Percentiles rank a stretch among this genome's conserved stretches.
Evolutionary conservation across 345 rosid genomes (phyloP).

Genomic region (Abelmoschus esculentus): DNA sequence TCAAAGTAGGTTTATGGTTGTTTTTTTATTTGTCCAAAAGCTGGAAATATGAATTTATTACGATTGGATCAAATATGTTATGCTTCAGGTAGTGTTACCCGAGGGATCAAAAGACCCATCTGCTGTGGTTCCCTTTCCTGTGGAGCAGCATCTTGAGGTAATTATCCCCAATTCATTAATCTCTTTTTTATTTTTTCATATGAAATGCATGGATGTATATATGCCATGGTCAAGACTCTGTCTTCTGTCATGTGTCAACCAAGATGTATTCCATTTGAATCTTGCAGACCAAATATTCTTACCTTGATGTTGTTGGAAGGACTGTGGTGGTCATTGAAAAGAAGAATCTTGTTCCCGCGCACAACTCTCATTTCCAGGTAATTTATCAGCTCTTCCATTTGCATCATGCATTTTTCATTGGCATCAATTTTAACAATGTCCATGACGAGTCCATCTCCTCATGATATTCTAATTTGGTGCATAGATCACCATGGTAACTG

Average conservation of each 20-base stretch:
- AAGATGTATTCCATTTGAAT: constrained; percentile 12
- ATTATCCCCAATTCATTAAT: constrained; percentile 4
- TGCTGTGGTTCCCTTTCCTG: constrained; percentile 65
- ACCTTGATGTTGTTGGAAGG: constrained; percentile 97
- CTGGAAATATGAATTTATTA: neutral
- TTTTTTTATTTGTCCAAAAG: neutral
- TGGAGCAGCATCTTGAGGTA: constrained; percentile 76
- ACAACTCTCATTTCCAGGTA: constrained; percentile 82
- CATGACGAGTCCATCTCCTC: constrained; percentile 2
- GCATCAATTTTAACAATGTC: neutral
- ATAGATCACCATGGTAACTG: neutral
- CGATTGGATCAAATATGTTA: constrained; percentile 14
- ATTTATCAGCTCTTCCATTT: constrained; percentile 3
- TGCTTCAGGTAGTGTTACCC: constrained; percentile 78
- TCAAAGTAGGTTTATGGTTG: constrained; percentile 51
- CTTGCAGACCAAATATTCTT: constrained; percentile 84
- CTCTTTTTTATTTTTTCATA: neutral
- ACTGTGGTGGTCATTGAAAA: constrained; percentile 88
- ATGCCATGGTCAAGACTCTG: neutral
- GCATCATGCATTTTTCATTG: neutral
- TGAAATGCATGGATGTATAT: neutral
- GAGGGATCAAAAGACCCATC: constrained; percentile 94
- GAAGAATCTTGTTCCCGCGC: constrained; percentile 74
- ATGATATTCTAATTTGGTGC: neutral
- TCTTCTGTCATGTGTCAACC: neutral